Conservation (phyloP, 2,329 filamentous ascomycete species). For the Cladosporium sphaerospermum region DNA sequence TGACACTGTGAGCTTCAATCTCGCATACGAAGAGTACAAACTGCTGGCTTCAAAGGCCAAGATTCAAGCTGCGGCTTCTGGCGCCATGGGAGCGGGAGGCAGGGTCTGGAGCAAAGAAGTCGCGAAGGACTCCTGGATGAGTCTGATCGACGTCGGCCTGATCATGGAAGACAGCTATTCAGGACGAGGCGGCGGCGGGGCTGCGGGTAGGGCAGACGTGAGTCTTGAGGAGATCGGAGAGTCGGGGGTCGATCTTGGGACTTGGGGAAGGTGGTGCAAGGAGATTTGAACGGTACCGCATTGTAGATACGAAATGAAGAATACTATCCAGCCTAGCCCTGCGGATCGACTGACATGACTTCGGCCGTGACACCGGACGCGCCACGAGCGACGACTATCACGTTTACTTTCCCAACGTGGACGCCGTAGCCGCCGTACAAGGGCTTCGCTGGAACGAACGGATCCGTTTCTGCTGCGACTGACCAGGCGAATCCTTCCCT, state of each 20-base stretch:
- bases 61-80: conserved; percentile 62
- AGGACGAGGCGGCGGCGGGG: conserved; percentile 20
- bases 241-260: conserved; percentile 42
- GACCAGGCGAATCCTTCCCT: conserved; percentile 13
- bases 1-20: conserved; percentile 75
- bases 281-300: conserved; percentile 48
- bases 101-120: conserved; percentile 72
- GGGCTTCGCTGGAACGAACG: conserved; percentile 19
- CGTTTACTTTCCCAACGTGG: conserved; percentile 21
- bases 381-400: conserved; percentile 14
- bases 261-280: conserved; percentile 66
- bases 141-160: conserved; percentile 60
- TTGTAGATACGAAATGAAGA: neutral
- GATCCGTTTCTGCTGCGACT: conserved; percentile 13
- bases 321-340: neutral
- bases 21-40: conserved; percentile 81
- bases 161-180: conserved; percentile 44
- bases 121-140: conserved; percentile 69
- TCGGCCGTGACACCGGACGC: conserved; percentile 1
- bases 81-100: conserved; percentile 52
- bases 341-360: neutral
- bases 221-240: conserved; percentile 70
- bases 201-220: conserved; percentile 65
- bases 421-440: conserved; percentile 24
- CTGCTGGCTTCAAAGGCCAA: conserved; percentile 67